Evolutionary conservation across 305 asterid species (phyloP).

Genomic region (Coffea humblotiana): DNA sequence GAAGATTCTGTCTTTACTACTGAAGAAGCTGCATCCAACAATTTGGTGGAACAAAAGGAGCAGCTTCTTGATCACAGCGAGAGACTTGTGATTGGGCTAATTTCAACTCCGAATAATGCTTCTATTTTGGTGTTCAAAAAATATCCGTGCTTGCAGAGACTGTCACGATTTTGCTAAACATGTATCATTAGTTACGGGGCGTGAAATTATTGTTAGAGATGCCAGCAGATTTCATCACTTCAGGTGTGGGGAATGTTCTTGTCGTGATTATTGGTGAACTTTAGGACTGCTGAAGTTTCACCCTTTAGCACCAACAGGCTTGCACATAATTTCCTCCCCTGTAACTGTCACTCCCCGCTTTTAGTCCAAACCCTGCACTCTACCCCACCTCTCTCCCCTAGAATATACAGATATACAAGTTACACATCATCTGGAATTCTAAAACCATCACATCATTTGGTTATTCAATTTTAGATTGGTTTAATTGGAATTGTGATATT

Average conservation of each 20-base stretch:
- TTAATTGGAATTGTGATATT: no score
- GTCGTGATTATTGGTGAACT: slow-evolving; percentile 62
- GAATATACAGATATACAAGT: no score
- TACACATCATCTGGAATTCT: neutral
- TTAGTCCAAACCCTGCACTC: no score
- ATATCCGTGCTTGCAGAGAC: slow-evolving; percentile 58
- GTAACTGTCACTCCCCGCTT: neutral
- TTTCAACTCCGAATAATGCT: slow-evolving; percentile 27
- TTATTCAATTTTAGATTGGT: no score
- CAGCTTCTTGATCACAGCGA: slow-evolving; percentile 61
- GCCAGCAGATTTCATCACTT: slow-evolving; percentile 63
- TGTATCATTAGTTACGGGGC: slow-evolving; percentile 40
- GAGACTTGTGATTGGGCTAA: slow-evolving; percentile 60
- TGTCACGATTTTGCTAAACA: slow-evolving; percentile 64
- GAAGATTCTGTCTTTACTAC: slow-evolving; percentile 18
- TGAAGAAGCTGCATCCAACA: slow-evolving; percentile 30
- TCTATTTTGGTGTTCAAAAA: slow-evolving; percentile 55
- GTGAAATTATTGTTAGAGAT: slow-evolving; percentile 53
- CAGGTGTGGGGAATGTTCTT: slow-evolving; percentile 52
- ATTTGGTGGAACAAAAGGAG: slow-evolving; percentile 36
- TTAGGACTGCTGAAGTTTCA: neutral
- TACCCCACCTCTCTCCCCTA: no score
- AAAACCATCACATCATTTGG: neutral
- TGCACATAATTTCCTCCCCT: neutral
- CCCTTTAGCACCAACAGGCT: neutral